Evolutionary conservation across 1,139 yeast species (phyloP), one percentile per base, ranked within the genome.

Genomic region (Candida sp.): DNA sequence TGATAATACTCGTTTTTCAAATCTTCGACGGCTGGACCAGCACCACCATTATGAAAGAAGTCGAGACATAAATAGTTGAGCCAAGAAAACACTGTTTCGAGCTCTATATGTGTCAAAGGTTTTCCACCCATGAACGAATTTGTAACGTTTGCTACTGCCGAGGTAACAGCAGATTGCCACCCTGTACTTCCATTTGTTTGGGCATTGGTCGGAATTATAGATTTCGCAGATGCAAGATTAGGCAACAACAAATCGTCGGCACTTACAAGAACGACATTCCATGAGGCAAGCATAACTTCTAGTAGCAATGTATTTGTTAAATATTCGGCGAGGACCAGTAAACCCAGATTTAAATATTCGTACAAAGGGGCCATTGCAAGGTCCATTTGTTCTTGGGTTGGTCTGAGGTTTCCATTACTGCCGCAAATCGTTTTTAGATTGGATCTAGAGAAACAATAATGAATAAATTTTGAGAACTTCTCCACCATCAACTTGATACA

Each of bases 11-110:
- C 80, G 45, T 81, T 80, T 50, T 82, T 84, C 54, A 88, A 65
- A 8, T 78, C 80, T 49, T 77, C 82, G 35, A 87, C 57, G 0
- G 90, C 78, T 0, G 95, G 95, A 0, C 96, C 96, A 40, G 84
- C 85, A 1, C 96, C 96, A 45, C 79, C 83, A 55, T 87, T 84
- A 57, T 88, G 82, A 64, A 89, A 88, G 58, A 87, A 88, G 47
- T 82, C 89, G 43, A 79, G 64, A 48, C 84, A 79, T 33, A 87
- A 64, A 8, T 84, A 73, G 43, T 80, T 73, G 21, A 87, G 61
- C 96, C 96, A 89, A 1, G 79, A 73, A 50, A 85, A 82, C 1
- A 87, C 80, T 1, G 85, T 79, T 45, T 84, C 90, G 36, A 86
- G 68, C 57, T 89, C 96, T 36, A 66, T 68, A 33, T 68, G 66